A percentile compares a stretch with the other conserved stretches of the same genome.
phyloP scores from a whole-genome alignment of 345 rosid genomes.

The Eucalyptus shirleyi region DNA sequence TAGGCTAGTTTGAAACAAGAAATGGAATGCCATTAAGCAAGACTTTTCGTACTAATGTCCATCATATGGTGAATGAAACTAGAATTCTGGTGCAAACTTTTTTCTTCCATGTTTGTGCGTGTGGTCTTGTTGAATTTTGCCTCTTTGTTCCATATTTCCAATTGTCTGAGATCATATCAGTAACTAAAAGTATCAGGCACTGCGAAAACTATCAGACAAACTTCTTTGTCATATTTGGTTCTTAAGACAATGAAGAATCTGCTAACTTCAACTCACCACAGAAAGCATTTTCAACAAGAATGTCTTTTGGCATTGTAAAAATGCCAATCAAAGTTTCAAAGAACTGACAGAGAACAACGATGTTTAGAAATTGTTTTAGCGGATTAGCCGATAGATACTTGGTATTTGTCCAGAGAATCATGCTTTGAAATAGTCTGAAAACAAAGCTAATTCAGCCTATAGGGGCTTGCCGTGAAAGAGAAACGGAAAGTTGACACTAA shows the following conservation, averaged over 20 bases:
- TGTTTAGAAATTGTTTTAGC: neutral
- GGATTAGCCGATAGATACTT: neutral
- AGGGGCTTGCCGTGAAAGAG: neutral
- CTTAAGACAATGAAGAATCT: neutral
- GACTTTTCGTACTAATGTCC: neutral
- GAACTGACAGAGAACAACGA: neutral
- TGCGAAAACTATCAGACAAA: neutral
- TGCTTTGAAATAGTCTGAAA: neutral
- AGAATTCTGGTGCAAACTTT: neutral
- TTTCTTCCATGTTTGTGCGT: neutral
- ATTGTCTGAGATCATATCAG: neutral
- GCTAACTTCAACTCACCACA: neutral
- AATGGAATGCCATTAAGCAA: neutral
- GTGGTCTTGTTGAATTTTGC: neutral
- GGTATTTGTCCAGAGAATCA: neutral
- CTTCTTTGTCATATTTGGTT: neutral
- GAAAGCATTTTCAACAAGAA: neutral
- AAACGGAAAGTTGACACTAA: neutral
- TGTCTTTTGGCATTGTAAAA: neutral
- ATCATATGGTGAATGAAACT: neutral
- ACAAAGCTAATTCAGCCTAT: neutral
- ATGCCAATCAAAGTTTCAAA: neutral
- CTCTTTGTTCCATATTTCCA: neutral
- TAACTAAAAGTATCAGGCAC: neutral
- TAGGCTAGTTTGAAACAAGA: neutral